phyloP scores from a whole-genome alignment of 768 basidiomycete genomes.

The Trametes villosa region DNA sequence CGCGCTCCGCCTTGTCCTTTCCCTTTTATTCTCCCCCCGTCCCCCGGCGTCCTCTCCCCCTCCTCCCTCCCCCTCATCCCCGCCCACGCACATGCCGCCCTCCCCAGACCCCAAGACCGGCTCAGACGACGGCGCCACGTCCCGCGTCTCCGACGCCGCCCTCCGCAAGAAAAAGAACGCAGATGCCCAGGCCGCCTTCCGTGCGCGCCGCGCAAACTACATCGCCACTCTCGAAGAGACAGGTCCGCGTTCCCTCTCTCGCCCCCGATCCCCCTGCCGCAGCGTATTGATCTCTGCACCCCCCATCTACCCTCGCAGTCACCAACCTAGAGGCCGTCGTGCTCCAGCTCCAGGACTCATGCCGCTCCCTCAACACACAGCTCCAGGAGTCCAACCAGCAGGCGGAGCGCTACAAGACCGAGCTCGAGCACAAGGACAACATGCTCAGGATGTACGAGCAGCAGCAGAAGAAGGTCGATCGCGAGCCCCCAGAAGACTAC shows the following conservation, averaged over 20 bases:
- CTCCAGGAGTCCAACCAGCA: slow-evolving; percentile 66
- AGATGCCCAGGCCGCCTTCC: slow-evolving; percentile 86
- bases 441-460: slow-evolving; percentile 63
- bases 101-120: slow-evolving; percentile 40
- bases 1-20: not conserved
- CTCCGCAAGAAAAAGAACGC: slow-evolving; percentile 89
- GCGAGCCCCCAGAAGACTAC: slow-evolving; percentile 34
- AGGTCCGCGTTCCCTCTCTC: slow-evolving; percentile 38
- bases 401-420: slow-evolving; percentile 63
- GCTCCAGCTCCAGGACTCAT: slow-evolving; percentile 80
- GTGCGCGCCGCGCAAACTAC: slow-evolving; percentile 81
- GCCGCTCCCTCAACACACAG: slow-evolving; percentile 67
- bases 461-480: slow-evolving; percentile 57
- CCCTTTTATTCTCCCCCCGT: not conserved
- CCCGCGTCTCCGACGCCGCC: slow-evolving; percentile 66
- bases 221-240: slow-evolving; percentile 88
- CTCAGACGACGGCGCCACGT: slow-evolving; percentile 43
- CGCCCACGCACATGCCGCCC: slow-evolving; percentile 30
- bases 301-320: slow-evolving; percentile 40
- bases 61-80: slow-evolving; percentile 12
- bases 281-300: slow-evolving; percentile 17
- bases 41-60: slow-evolving; percentile 18
- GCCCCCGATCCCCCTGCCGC: slow-evolving; percentile 9
- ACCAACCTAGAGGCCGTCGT: slow-evolving; percentile 87
- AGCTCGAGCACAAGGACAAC: slow-evolving; percentile 73